Evolutionary conservation across 257 asterid species (phyloP).

Genomic region (Solanum ahanhuiri): DNA sequence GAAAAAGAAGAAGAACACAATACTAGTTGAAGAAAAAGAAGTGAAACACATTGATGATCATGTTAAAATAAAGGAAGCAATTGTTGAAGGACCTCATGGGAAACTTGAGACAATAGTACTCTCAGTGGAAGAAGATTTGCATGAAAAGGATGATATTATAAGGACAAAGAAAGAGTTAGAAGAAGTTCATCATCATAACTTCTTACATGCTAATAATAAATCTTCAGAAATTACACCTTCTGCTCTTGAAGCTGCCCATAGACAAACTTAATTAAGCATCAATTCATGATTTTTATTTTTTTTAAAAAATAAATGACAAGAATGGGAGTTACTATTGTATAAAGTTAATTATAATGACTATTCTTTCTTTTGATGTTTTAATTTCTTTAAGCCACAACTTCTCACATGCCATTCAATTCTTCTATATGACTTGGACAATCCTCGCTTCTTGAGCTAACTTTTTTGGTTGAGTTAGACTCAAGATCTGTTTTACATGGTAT

Average conservation of each 20-base stretch:
- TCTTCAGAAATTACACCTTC: constrained; percentile 9
- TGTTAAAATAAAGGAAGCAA: constrained; percentile 19
- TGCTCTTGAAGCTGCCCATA: constrained; percentile 16
- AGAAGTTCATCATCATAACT: not conserved
- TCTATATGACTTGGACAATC: not conserved
- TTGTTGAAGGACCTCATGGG: constrained; percentile 10
- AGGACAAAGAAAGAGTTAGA: constrained; percentile 7
- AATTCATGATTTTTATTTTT: not conserved
- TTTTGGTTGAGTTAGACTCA: not conserved
- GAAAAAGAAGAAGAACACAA: constrained; percentile 19
- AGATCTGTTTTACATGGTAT: not conserved
- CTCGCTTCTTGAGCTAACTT: not conserved
- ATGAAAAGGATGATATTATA: not conserved
- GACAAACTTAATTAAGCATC: not conserved
- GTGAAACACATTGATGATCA: constrained; percentile 21
- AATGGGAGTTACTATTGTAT: not conserved
- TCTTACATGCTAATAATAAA: not conserved
- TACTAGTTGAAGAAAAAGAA: not conserved
- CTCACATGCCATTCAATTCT: not conserved
- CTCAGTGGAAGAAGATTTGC: constrained; percentile 25
- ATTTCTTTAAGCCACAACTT: not conserved
- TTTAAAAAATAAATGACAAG: not conserved
- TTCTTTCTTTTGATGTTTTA: not conserved
- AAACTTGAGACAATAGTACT: constrained; percentile 5
- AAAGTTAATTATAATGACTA: not conserved